Conservation (phyloP, 768 basidiomycete genomes). For the Coprinopsis sp. region DNA sequence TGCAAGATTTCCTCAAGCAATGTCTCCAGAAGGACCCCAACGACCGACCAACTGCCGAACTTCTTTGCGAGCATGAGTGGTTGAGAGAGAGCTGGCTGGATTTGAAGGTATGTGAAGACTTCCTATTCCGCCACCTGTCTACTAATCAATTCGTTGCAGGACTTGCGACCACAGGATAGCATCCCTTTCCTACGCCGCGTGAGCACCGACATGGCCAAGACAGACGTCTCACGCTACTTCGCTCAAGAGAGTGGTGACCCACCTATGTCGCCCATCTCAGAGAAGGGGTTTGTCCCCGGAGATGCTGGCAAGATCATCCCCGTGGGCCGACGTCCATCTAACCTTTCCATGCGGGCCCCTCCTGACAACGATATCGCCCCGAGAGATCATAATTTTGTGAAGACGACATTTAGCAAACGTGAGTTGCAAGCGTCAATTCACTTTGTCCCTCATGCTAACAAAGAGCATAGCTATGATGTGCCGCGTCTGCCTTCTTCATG, state of each 20-base stretch:
- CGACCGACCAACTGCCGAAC: slow-evolving; percentile 77
- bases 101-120: slow-evolving; percentile 58
- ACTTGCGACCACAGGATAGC: slow-evolving; percentile 87
- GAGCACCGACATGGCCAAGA: slow-evolving; percentile 78
- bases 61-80: slow-evolving; percentile 90
- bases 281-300: slow-evolving; percentile 30
- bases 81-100: slow-evolving; percentile 73
- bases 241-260: slow-evolving; percentile 46
- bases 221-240: slow-evolving; percentile 54
- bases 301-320: slow-evolving; percentile 33
- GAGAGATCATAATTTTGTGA: slow-evolving; percentile 80
- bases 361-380: slow-evolving; percentile 52
- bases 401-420: slow-evolving; percentile 93
- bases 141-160: slow-evolving; percentile 37
- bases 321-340: slow-evolving; percentile 35
- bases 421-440: slow-evolving; percentile 26
- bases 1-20: slow-evolving; percentile 74
- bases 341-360: slow-evolving; percentile 34
- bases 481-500: slow-evolving; percentile 71
- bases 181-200: slow-evolving; percentile 93
- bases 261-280: slow-evolving; percentile 37
- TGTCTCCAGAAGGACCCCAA: slow-evolving; percentile 90
- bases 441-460: slow-evolving; percentile 10
- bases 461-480: slow-evolving; percentile 69
- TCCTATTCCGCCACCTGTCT: neutral